phyloP scores from a whole-genome alignment of 441 rosid genomes.

The Brassica hybrid region DNA sequence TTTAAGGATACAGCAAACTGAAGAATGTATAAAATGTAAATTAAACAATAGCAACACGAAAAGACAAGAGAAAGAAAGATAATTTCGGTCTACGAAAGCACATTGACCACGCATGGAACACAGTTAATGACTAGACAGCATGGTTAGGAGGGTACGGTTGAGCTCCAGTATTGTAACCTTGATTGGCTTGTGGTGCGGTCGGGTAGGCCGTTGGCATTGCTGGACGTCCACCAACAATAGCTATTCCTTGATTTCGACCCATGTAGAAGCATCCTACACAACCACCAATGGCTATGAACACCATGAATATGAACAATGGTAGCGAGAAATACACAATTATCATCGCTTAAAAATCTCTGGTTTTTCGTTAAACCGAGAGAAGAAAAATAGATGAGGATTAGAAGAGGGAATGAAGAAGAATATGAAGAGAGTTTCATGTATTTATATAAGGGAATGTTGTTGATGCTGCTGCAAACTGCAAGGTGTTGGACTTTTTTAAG shows the following conservation, averaged over 20 bases:
- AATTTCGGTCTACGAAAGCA: not conserved
- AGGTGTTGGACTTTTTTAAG: slow-evolving; percentile 2
- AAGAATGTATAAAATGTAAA: not conserved
- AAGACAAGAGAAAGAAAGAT: not conserved
- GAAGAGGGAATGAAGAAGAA: not conserved
- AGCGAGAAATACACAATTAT: slow-evolving; percentile 18
- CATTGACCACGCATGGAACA: not conserved
- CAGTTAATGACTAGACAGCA: slow-evolving; percentile 27
- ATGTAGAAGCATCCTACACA: slow-evolving; percentile 41
- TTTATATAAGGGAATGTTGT: slow-evolving; percentile 21
- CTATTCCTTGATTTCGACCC: slow-evolving; percentile 32
- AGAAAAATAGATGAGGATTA: not conserved
- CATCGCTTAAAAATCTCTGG: slow-evolving; percentile 17
- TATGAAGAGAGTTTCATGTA: not conserved
- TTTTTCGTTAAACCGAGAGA: not conserved
- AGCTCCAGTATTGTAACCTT: slow-evolving; percentile 37
- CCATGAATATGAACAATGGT: slow-evolving; percentile 35
- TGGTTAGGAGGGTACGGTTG: slow-evolving; percentile 28
- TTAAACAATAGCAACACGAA: not conserved
- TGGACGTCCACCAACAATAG: not conserved
- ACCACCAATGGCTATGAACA: slow-evolving; percentile 22
- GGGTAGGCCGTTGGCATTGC: slow-evolving; percentile 36
- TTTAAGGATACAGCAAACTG: not conserved
- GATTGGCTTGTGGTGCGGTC: slow-evolving; percentile 12
- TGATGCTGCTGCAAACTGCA: slow-evolving; percentile 1